A percentile compares a stretch with the other conserved stretches of the same genome.
Conservation (phyloP, 2,329 filamentous ascomycete genomes). For the Leptographium radiaticola region DNA sequence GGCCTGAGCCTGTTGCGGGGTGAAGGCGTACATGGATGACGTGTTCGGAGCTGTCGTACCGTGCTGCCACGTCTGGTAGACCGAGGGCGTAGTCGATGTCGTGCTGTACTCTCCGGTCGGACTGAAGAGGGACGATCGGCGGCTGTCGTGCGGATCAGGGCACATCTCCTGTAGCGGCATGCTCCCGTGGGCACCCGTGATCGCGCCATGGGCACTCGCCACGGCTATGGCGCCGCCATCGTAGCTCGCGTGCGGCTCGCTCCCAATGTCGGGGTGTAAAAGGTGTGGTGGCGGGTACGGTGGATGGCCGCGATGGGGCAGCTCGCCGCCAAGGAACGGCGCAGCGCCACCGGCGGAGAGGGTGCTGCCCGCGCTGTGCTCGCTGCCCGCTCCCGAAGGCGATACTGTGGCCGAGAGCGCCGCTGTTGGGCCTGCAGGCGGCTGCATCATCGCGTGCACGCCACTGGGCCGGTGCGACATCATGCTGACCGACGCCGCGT, state of each 20-base stretch:
- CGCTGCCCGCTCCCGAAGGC: slow-evolving; percentile 16
- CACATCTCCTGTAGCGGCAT: slow-evolving; percentile 33
- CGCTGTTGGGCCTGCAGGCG: background rate
- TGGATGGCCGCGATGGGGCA: slow-evolving; percentile 26
- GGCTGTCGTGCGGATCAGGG: slow-evolving; percentile 29
- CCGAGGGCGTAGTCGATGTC: slow-evolving; percentile 19
- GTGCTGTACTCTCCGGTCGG: slow-evolving; percentile 31
- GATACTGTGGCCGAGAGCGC: slow-evolving; percentile 2
- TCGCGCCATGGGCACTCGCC: slow-evolving; percentile 18
- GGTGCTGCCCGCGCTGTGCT: slow-evolving; percentile 20
- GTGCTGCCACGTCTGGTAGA: slow-evolving; percentile 34
- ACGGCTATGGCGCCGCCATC: slow-evolving; percentile 19
- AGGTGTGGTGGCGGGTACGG: slow-evolving; percentile 27
- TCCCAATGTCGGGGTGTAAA: slow-evolving; percentile 26
- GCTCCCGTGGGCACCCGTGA: slow-evolving; percentile 17
- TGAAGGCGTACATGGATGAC: slow-evolving; percentile 32
- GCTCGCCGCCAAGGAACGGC: slow-evolving; percentile 25
- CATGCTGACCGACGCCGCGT: slow-evolving; percentile 19
- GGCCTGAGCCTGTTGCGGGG: slow-evolving; percentile 21
- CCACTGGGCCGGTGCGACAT: slow-evolving; percentile 16
- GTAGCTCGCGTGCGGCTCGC: slow-evolving; percentile 25
- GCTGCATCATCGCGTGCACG: slow-evolving; percentile 21
- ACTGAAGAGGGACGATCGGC: slow-evolving; percentile 32
- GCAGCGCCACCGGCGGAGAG: slow-evolving; percentile 1
- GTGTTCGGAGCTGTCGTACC: slow-evolving; percentile 27